Evolutionary conservation across 176 grass and related monocot genomes (phyloP).

Genomic region (Oryza coarctata): DNA sequence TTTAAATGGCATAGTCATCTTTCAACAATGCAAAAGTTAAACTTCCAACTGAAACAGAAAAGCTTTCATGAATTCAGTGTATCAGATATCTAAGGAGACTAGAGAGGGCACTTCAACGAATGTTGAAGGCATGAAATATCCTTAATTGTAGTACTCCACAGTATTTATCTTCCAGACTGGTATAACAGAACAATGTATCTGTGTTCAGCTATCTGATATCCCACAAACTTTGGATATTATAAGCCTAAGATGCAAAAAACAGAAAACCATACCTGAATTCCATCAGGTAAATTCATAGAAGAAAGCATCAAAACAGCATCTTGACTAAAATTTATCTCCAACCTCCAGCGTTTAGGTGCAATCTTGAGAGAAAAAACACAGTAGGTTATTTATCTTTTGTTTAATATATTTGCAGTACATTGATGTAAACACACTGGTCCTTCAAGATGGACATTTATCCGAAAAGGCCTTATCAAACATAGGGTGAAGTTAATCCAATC

Average conservation of each 20-base stretch:
- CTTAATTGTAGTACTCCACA: background rate
- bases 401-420: background rate
- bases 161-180: background rate
- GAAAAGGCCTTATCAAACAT: background rate
- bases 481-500: no score
- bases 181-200: background rate
- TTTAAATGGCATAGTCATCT: background rate
- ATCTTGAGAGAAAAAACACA: constrained; percentile 47
- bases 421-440: background rate
- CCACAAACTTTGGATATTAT: background rate
- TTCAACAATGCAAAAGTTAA: background rate
- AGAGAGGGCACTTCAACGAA: background rate
- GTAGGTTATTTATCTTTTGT: background rate
- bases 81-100: background rate
- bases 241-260: constrained; percentile 10
- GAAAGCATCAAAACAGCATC: constrained; percentile 97
- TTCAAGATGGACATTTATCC: background rate
- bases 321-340: constrained; percentile 96
- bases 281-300: constrained; percentile 90
- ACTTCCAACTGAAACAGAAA: background rate
- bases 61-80: background rate
- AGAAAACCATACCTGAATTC: constrained; percentile 68
- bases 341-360: constrained; percentile 81
- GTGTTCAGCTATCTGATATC: background rate
- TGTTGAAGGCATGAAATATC: background rate